phyloP scores from a whole-genome alignment of 495 filamentous ascomycete species.

The Penicillium pulvis region DNA sequence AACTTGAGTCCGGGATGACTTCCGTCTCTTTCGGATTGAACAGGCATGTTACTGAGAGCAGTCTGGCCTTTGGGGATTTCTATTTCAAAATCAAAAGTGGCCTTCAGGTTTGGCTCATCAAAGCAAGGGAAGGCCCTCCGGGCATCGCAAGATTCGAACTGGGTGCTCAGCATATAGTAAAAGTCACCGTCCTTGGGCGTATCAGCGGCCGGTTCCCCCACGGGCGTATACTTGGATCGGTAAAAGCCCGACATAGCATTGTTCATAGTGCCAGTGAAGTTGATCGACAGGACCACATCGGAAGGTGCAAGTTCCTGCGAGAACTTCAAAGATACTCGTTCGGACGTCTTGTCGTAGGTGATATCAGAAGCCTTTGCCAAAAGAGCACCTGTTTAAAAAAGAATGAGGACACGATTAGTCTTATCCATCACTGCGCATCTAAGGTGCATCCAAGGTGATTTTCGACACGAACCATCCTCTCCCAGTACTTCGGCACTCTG shows the following conservation, averaged over 20 bases:
- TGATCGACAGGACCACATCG: conserved; percentile 66
- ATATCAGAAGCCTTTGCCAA: conserved; percentile 64
- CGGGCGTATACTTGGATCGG: conserved; percentile 88
- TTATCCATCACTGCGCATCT: neutral
- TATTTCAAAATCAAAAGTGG: conserved; percentile 89
- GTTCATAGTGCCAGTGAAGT: conserved; percentile 87
- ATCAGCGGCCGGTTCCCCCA: conserved; percentile 63
- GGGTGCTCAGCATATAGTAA: conserved; percentile 93
- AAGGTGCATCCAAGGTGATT: neutral
- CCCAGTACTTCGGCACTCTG: conserved; percentile 36
- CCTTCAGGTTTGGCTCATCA: conserved; percentile 96
- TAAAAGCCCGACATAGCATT: conserved; percentile 97
- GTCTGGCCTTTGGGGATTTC: conserved; percentile 85
- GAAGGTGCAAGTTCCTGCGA: conserved; percentile 60
- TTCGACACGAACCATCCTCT: conserved; percentile 32
- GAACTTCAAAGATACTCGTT: conserved; percentile 77
- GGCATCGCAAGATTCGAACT: conserved; percentile 96
- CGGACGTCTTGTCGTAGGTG: conserved; percentile 74
- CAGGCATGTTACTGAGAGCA: conserved; percentile 93
- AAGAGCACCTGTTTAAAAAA: conserved; percentile 26
- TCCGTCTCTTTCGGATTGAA: conserved; percentile 62
- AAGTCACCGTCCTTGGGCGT: conserved; percentile 78
- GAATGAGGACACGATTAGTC: conserved; percentile 16
- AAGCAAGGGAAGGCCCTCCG: conserved; percentile 95
- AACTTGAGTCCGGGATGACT: conserved; percentile 67